phyloP scores from a whole-genome alignment of 73 alveolate genomes.

The Blepharisma japonicum region DNA sequence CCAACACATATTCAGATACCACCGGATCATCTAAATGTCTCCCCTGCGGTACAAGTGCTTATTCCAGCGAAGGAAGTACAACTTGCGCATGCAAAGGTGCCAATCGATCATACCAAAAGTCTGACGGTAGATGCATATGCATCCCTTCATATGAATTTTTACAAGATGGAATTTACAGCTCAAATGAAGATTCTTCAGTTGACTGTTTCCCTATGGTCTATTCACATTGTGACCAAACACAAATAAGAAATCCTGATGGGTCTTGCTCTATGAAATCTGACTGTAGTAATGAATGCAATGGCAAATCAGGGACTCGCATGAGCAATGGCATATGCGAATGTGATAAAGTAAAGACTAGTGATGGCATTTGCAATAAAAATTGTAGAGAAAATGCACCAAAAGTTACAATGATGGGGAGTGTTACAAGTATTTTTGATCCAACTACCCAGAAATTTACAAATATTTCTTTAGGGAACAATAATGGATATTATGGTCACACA shows the following conservation, averaged over 20 bases:
- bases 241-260: constrained; percentile 32
- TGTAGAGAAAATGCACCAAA: constrained; percentile 31
- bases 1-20: constrained; percentile 33
- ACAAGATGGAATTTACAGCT: constrained; percentile 26
- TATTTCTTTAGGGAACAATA: neutral
- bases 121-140: constrained; percentile 52
- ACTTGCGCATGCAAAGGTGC: constrained; percentile 54
- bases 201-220: constrained; percentile 50
- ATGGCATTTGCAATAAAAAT: constrained; percentile 34
- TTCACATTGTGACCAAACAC: constrained; percentile 25
- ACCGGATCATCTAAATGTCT: constrained; percentile 42
- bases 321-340: constrained; percentile 53
- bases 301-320: constrained; percentile 41
- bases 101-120: constrained; percentile 39
- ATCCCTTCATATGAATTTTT: constrained; percentile 43
- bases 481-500: neutral
- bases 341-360: constrained; percentile 31
- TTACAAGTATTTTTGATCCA: neutral
- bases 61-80: constrained; percentile 39
- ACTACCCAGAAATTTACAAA: neutral
- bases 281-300: constrained; percentile 35
- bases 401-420: neutral
- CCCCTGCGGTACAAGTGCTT: constrained; percentile 41
- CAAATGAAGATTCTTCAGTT: constrained; percentile 36
- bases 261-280: constrained; percentile 16